A percentile compares a stretch with the other conserved stretches of the same genome.
These are phyloP conservation scores for Carex pumila DNA, from an alignment of 176 grass and related monocot species.

Conservation along the genomic window DNA sequence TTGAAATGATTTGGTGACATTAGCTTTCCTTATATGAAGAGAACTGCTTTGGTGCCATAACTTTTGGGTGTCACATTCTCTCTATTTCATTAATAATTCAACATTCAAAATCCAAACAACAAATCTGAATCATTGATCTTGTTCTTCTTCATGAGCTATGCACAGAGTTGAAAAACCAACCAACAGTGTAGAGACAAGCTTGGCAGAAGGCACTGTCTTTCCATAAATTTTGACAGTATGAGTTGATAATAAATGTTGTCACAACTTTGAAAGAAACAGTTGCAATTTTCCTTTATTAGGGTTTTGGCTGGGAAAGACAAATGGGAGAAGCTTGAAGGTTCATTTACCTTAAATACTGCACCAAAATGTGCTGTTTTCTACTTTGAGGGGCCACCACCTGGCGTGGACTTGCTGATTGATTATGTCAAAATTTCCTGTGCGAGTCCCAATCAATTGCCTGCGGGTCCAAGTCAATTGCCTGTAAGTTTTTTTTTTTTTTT, in stretches of 20 bases:
- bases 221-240: neutral
- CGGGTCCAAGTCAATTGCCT: neutral
- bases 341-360: conserved; percentile 49
- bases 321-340: conserved; percentile 87
- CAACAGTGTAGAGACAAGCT: neutral
- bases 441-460: neutral
- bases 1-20: neutral
- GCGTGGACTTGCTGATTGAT: conserved; percentile 83
- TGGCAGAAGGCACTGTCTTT: neutral
- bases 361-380: conserved; percentile 50
- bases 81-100: neutral
- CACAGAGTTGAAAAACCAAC: neutral
- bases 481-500: conserved; percentile 4
- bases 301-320: conserved; percentile 13
- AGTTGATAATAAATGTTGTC: neutral
- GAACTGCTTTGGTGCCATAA: neutral
- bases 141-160: neutral
- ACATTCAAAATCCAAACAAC: neutral
- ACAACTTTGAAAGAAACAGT: neutral
- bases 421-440: conserved; percentile 45
- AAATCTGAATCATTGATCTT: neutral
- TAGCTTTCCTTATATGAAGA: neutral
- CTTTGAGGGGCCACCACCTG: conserved; percentile 68
- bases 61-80: neutral
- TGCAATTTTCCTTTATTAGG: conserved; percentile 19